These are phyloP conservation scores for Castanea mollissima DNA, from an alignment of 306 rosid species.

Conservation along the genomic window DNA sequence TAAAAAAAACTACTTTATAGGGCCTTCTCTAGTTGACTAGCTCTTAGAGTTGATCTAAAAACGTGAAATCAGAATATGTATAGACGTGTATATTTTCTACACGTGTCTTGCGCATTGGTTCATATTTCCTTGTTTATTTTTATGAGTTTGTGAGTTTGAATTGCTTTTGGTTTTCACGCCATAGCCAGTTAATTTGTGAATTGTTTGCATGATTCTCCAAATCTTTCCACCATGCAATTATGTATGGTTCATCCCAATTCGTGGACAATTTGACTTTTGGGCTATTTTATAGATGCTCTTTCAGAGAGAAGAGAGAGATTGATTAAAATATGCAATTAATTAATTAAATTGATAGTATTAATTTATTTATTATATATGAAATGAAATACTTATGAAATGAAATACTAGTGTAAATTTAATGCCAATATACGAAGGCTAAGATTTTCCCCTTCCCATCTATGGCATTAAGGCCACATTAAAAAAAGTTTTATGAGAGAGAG, in stretches of 20 bases:
- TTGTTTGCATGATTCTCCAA: background rate
- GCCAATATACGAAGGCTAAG: slow-evolving; percentile 16
- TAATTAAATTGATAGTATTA: background rate
- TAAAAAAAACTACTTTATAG: no score
- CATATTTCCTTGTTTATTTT: background rate
- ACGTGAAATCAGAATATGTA: no score
- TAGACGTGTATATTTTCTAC: no score
- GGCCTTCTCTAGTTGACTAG: no score
- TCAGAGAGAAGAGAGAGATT: background rate
- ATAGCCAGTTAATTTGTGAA: background rate
- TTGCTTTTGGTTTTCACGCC: background rate
- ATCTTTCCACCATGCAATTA: background rate
- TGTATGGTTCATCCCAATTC: background rate
- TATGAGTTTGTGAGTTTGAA: no score
- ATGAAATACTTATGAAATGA: slow-evolving; percentile 9
- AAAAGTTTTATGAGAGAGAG: background rate
- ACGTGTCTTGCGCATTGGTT: background rate
- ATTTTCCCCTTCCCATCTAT: background rate
- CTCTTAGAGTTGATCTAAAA: no score
- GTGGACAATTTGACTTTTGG: background rate
- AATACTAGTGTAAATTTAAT: background rate
- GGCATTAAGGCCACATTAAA: background rate
- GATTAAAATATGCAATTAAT: background rate
- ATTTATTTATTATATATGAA: slow-evolving; percentile 17
- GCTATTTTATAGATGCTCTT: background rate